Evolutionary conservation across 2,329 filamentous ascomycete genomes (phyloP).

Genomic region (Penicillium sp.): DNA sequence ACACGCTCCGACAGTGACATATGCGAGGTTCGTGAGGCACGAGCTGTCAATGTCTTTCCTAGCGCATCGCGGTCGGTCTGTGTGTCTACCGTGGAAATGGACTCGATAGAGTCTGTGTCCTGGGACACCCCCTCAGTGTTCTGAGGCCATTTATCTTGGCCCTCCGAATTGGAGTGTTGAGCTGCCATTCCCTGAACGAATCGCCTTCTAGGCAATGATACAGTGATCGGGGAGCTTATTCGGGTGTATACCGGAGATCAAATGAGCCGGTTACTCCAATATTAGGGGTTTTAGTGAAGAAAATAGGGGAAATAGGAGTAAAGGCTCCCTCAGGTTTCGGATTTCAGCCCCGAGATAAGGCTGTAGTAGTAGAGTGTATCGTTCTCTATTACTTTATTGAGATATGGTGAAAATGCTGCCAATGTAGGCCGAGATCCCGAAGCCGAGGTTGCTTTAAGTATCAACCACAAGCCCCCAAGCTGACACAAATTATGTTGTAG

Average conservation of each 20-base stretch:
- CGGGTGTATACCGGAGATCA: not conserved
- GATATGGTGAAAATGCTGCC: not conserved
- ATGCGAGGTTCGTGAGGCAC: constrained; percentile 31
- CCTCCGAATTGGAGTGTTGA: constrained; percentile 8
- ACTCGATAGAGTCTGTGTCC: constrained; percentile 29
- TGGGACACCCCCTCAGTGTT: constrained; percentile 12
- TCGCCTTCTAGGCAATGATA: not conserved
- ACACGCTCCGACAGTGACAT: constrained; percentile 40
- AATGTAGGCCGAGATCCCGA: not conserved
- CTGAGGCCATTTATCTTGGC: constrained; percentile 22
- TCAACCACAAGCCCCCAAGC: not conserved
- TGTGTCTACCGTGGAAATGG: constrained; percentile 28
- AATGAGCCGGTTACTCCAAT: not conserved
- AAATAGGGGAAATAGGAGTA: not conserved
- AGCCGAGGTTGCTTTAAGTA: not conserved
- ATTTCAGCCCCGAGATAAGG: not conserved
- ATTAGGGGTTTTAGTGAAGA: not conserved
- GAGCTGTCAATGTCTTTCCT: constrained; percentile 28
- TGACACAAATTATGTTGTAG: not conserved
- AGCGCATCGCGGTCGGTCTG: constrained; percentile 27
- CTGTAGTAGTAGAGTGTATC: not conserved
- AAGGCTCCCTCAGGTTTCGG: not conserved
- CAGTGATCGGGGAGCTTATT: not conserved
- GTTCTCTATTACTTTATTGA: not conserved
- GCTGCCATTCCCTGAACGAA: constrained; percentile 17